phyloP scores from a whole-genome alignment of 2,329 filamentous ascomycete species.

The Aspergillus jensenii region DNA sequence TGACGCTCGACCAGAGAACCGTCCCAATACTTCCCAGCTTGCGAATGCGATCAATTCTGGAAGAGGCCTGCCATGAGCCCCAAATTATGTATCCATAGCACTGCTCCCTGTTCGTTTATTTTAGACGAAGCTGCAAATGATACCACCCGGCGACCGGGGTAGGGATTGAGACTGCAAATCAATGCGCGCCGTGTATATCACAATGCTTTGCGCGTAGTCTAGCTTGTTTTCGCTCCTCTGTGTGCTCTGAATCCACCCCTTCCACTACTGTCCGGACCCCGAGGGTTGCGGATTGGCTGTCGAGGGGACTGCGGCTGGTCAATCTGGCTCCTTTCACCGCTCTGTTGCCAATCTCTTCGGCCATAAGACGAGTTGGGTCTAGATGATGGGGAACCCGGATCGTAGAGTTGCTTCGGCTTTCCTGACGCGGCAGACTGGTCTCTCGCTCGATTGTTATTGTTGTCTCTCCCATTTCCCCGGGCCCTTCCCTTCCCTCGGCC shows the following conservation, averaged over 20 bases:
- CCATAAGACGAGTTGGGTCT: conserved; percentile 58
- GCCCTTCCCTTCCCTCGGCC: conserved; percentile 48
- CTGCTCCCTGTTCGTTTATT: not conserved
- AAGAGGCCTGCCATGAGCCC: conserved; percentile 48
- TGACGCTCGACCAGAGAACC: conserved; percentile 50
- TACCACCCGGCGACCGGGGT: not conserved
- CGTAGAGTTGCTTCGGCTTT: conserved; percentile 65
- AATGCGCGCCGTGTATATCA: conserved; percentile 2
- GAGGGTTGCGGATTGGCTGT: conserved; percentile 70
- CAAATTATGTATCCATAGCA: not conserved
- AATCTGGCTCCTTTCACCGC: conserved; percentile 40
- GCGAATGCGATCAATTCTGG: conserved; percentile 62
- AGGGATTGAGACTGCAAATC: not conserved
- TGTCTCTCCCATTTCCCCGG: conserved; percentile 49
- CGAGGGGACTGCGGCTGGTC: conserved; percentile 38
- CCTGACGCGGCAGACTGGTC: conserved; percentile 39
- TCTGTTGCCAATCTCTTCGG: conserved; percentile 40
- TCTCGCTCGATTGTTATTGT: conserved; percentile 37
- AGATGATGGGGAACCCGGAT: conserved; percentile 67
- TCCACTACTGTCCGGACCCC: conserved; percentile 74
- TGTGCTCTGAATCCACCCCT: conserved; percentile 76
- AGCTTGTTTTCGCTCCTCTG: conserved; percentile 55
- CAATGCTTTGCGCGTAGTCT: conserved; percentile 17
- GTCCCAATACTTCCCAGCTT: conserved; percentile 58
- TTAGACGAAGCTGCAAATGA: conserved; percentile 1